phyloP scores from a whole-genome alignment of 345 rosid species.

The Clarkia xantiana region DNA sequence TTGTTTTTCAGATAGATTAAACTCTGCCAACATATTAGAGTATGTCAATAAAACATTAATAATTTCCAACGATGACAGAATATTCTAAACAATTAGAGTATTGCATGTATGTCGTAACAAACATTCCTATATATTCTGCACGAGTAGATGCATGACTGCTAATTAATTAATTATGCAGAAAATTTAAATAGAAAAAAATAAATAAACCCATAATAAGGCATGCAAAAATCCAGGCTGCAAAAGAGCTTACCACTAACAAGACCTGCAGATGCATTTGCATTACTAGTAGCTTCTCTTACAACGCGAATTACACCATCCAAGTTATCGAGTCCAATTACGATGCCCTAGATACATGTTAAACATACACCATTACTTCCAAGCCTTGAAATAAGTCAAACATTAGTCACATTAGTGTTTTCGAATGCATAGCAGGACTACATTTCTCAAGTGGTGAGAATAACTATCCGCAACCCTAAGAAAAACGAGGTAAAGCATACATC shows the following conservation, averaged over 20 bases:
- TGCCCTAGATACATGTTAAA: slow-evolving; percentile 36
- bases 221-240: not conserved
- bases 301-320: slow-evolving; percentile 53
- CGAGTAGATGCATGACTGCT: too few relatives aligned
- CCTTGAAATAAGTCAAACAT: too few relatives aligned
- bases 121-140: too few relatives aligned
- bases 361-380: not conserved
- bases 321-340: slow-evolving; percentile 73
- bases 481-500: slow-evolving; percentile 37
- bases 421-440: too few relatives aligned
- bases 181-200: not conserved
- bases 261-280: slow-evolving; percentile 52
- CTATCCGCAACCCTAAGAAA: not conserved
- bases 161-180: slow-evolving; percentile 1
- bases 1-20: slow-evolving; percentile 71
- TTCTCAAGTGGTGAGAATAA: not conserved
- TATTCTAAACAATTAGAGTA: too few relatives aligned
- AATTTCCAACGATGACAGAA: too few relatives aligned
- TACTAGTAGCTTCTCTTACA: slow-evolving; percentile 50
- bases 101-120: too few relatives aligned
- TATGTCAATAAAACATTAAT: too few relatives aligned
- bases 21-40: slow-evolving; percentile 26
- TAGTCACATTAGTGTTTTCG: too few relatives aligned
- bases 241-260: slow-evolving; percentile 38
- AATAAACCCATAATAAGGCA: not conserved